Conservation (phyloP, 106 monocot genomes). For the Allium sativum region DNA sequence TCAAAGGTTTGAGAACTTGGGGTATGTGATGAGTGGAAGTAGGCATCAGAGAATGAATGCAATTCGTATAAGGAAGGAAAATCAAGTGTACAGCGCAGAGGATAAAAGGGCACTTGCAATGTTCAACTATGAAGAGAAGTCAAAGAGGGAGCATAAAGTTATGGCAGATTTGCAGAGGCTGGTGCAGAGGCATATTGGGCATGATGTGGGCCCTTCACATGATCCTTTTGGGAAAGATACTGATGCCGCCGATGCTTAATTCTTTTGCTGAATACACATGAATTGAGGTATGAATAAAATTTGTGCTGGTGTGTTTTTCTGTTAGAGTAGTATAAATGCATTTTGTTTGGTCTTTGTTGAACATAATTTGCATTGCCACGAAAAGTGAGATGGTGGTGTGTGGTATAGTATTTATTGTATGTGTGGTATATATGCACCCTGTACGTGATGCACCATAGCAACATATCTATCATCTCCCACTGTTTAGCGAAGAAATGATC, state of each 20-base stretch:
- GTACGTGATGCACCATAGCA: too few species aligned
- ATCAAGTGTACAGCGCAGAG: constrained; percentile 98
- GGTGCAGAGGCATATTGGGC: constrained; percentile 90
- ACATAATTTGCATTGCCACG: too few species aligned
- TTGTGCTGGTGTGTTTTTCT: not conserved
- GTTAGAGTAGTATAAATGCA: too few species aligned
- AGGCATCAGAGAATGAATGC: constrained; percentile 99
- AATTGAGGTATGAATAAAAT: not conserved
- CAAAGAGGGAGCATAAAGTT: constrained; percentile 91
- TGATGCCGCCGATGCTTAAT: constrained; percentile 37
- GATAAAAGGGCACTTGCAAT: constrained; percentile 93
- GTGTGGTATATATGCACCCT: too few species aligned
- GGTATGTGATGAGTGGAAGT: constrained; percentile 99
- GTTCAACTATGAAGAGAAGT: constrained; percentile 99
- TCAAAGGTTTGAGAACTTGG: constrained; percentile 81
- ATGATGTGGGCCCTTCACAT: constrained; percentile 60
- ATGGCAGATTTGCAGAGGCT: constrained; percentile 90
- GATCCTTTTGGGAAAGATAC: constrained; percentile 73
- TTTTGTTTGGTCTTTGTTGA: too few species aligned
- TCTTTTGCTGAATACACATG: not conserved
- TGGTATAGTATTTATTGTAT: too few species aligned
- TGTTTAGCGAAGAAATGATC: too few species aligned
- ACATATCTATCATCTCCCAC: too few species aligned
- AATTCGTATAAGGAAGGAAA: constrained; percentile 98
- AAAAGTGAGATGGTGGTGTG: too few species aligned